Evolutionary conservation across 2,329 filamentous ascomycete genomes (phyloP), one percentile per base, ranked within the genome.

Genomic region (Fusarium cicatricum): DNA sequence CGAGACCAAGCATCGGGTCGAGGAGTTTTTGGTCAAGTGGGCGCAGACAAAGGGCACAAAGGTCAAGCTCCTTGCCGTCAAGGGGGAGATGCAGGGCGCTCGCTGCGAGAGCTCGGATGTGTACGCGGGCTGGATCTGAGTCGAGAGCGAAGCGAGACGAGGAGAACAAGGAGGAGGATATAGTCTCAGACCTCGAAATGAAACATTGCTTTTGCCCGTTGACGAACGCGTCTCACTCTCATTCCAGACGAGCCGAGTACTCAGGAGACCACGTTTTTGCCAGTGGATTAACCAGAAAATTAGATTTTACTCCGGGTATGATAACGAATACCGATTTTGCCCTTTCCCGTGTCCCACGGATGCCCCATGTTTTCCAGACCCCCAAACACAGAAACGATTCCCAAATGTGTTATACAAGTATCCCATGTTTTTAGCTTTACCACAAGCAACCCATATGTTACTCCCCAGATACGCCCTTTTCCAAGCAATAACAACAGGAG

Each of bases 11-110:
- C 70, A 71, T 17, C 77, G 79, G 11, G 74, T 98, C 17, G 80
- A 83, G 59, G 74, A 77, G 37, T 87, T 91, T 37, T 74, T 97
- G 54, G 77, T 77, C 16, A 76, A 77, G 21, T 98, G 92, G 88
- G 87, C 80, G 55, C 66, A 73, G 62, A 77, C 81, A 41, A 84
- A 82, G 64, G 83, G 80, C 38, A 83, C 83, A 1, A 85, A 82
- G 64, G 90, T 94, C 7, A 86, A 86, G 62, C 77, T 93, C 58
- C 75, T 96, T 42, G 80, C 78, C 1, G 88, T 92, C 2, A 83
- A 85, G 71, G 89, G 91, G 52, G 90, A 91, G 73, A 86, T 89
- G 80, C 85, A 91, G 60, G 90, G 90, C 0, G 82, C 77, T 17
- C 76, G 80, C 58, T 65, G 65, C 31, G 84, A 87, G 70, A 72